Conservation (phyloP, 2,329 filamentous ascomycete species). For the Neonectria neomacrospora region DNA sequence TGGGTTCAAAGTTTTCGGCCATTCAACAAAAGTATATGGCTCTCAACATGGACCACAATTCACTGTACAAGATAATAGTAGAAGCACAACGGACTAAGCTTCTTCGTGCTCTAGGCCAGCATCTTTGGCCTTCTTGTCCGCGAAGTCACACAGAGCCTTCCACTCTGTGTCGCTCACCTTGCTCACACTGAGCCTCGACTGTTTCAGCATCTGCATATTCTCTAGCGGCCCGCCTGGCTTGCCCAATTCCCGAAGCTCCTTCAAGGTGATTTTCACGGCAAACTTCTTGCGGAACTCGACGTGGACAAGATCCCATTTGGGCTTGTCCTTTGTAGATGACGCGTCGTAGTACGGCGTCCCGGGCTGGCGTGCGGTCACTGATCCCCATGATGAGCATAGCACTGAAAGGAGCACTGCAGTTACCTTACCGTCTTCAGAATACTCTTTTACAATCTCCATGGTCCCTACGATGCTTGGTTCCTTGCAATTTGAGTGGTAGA, state of each 20-base stretch:
- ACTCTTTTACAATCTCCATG: constrained; percentile 90
- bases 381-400: not conserved
- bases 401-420: rapidly evolving
- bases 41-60: no score
- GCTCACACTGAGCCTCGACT: constrained; percentile 84
- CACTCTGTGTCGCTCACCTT: constrained; percentile 74
- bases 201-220: constrained; percentile 85
- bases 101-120: constrained; percentile 53
- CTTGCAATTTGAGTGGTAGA: constrained; percentile 96
- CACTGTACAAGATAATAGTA: no score
- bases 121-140: constrained; percentile 55
- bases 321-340: constrained; percentile 68
- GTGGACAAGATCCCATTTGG: constrained; percentile 85
- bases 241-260: constrained; percentile 75
- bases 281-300: constrained; percentile 91
- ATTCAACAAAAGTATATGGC: no score
- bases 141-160: constrained; percentile 68
- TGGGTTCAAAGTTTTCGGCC: not conserved
- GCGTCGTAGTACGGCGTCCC: constrained; percentile 81
- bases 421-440: constrained; percentile 78
- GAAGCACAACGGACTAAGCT: not conserved
- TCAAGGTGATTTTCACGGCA: constrained; percentile 73
- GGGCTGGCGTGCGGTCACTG: constrained; percentile 49
- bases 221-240: constrained; percentile 67
- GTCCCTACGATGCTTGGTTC: constrained; percentile 86